phyloP scores from a whole-genome alignment of 495 filamentous ascomycete genomes.

The Penicillium silybi region DNA sequence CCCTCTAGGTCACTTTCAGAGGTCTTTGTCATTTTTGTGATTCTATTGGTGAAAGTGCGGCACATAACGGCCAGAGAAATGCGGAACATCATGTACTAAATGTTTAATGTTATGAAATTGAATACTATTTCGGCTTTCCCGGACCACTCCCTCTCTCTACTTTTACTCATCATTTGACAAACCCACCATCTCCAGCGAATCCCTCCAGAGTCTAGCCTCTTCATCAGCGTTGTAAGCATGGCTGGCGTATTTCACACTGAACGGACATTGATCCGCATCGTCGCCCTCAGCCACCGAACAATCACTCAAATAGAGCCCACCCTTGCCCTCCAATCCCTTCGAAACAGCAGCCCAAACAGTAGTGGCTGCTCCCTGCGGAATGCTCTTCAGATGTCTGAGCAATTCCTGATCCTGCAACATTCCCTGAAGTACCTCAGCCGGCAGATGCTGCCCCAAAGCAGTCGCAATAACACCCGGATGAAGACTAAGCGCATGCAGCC shows the following conservation, averaged over 20 bases:
- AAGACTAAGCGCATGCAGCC: conserved; percentile 37
- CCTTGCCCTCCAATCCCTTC: conserved; percentile 33
- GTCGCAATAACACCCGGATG: conserved; percentile 39
- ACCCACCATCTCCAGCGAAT: conserved; percentile 41
- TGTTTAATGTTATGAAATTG: background rate
- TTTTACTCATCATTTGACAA: conserved; percentile 8
- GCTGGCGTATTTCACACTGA: conserved; percentile 26
- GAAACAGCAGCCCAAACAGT: conserved; percentile 41
- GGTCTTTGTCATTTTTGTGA: background rate
- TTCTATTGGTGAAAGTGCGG: background rate
- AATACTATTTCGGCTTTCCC: background rate
- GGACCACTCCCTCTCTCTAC: background rate
- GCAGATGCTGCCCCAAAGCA: conserved; percentile 14
- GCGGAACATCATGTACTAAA: background rate
- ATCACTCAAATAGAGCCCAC: conserved; percentile 44
- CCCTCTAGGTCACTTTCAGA: background rate
- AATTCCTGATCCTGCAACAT: conserved; percentile 17
- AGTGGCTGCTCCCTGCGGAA: conserved; percentile 39
- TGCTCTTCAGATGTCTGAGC: conserved; percentile 29
- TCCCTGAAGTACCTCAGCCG: conserved; percentile 12
- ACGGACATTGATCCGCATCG: conserved; percentile 2
- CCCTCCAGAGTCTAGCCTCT: conserved; percentile 43
- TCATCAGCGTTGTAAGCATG: conserved; percentile 34
- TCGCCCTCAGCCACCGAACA: conserved; percentile 18
- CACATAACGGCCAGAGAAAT: background rate